Conservation (phyloP, 78 protist genomes). For the Pelomyxa schiedti region DNA sequence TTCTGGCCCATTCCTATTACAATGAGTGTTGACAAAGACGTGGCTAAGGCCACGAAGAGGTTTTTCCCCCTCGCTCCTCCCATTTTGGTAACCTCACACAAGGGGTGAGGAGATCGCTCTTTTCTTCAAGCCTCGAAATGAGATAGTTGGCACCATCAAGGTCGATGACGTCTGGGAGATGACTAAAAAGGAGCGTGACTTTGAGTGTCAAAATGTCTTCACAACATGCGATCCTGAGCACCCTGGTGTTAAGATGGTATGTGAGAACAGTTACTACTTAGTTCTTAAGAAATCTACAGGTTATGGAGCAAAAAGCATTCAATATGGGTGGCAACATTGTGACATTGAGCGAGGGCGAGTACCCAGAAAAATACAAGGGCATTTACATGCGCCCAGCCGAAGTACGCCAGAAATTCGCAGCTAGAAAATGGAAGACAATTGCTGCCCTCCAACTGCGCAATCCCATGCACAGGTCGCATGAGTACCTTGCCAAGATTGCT, state of each 20-base stretch:
- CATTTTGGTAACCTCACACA: constrained; percentile 2
- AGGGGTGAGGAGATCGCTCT: background rate
- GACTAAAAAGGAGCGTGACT: constrained; percentile 34
- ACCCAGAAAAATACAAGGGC: background rate
- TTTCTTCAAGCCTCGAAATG: constrained; percentile 19
- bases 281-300: constrained; percentile 59
- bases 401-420: constrained; percentile 52
- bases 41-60: background rate
- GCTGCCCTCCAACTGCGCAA: constrained; percentile 87
- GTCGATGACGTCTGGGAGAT: constrained; percentile 1
- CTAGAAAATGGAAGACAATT: constrained; percentile 31
- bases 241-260: constrained; percentile 69
- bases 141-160: constrained; percentile 34
- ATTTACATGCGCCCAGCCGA: constrained; percentile 63
- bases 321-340: constrained; percentile 7
- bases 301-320: constrained; percentile 27
- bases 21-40: constrained; percentile 15
- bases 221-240: constrained; percentile 76
- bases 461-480: constrained; percentile 87
- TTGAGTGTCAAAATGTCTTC: constrained; percentile 53
- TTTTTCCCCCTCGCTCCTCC: background rate
- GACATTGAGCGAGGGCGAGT: constrained; percentile 16
- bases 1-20: constrained; percentile 63
- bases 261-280: constrained; percentile 58
- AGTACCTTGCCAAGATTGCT: constrained; percentile 46